Evolutionary conservation across 352 stramenopile species (phyloP), one percentile per base, ranked within the genome.

Genomic region (Phytopythium litorale): DNA sequence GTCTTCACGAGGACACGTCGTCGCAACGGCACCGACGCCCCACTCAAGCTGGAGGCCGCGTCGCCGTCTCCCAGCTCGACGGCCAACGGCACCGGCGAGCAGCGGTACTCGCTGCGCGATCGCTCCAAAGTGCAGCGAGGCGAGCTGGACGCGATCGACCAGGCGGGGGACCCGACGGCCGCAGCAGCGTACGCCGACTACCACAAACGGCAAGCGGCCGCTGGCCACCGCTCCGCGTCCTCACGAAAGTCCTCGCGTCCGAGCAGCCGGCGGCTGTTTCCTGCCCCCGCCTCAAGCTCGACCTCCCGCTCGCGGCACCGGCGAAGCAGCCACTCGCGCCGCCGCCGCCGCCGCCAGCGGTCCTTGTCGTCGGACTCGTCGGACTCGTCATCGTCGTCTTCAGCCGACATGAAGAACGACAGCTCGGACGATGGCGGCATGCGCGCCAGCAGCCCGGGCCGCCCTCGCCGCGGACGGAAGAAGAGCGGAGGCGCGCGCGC

Each of bases 41-140:
- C 40, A 6, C 63, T 56, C 19, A 67, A 69, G 58, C 42, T 32
- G 6, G 62, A 68, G 28, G 60, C 66, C 58, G 62, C 49, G 1
- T 67, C 63, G 5, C 56, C 62, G 9, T 25, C 33, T 15, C 61
- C 56, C 4, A 28, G 45, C 16, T 48, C 49, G 38, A 61, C 69
- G 1, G 48, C 62, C 18, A 68, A 70, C 23, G 71, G 70, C 11
- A 71, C 55, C 42, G 72, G 64, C 19, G 49, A 70, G 28, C 70
- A 65, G 4, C 81, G 85, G 19, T 94, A 94, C 63, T 86, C 76
- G 8, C 70, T 94, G 16, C 78, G 85, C 19, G 72, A 92, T 73
- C 83, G 85, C 12, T 82, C 79, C 0, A 94, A 92, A 70, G 76
- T 79, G 12, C 72, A 87, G 61, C 70, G 75, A 33, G 38, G 56